phyloP scores from a whole-genome alignment of 768 basidiomycete genomes.

The Cystofilobasidium bisporidii region DNA sequence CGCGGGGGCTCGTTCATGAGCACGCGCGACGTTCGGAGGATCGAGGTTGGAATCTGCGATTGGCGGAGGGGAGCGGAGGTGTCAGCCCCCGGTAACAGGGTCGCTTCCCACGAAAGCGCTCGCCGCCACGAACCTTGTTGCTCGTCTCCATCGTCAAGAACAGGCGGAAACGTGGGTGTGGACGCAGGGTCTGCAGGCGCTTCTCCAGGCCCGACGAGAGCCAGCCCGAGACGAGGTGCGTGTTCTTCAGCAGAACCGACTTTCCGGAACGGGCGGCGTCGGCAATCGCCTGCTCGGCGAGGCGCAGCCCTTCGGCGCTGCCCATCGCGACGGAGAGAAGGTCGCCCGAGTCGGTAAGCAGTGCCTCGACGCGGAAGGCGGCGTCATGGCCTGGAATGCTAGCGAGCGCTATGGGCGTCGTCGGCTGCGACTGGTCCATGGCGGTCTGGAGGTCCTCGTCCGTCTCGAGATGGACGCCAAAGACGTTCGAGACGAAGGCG shows the following conservation, averaged over 20 bases:
- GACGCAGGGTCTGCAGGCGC: constrained; percentile 81
- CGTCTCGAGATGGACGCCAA: constrained; percentile 71
- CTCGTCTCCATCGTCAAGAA: constrained; percentile 97
- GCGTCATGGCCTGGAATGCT: constrained; percentile 97
- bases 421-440: constrained; percentile 62
- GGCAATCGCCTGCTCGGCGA: constrained; percentile 93
- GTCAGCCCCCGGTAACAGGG: not conserved
- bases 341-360: constrained; percentile 48
- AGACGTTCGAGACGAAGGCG: constrained; percentile 62
- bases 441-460: constrained; percentile 67
- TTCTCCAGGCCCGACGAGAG: constrained; percentile 82
- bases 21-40: constrained; percentile 86
- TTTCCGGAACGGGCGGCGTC: constrained; percentile 82
- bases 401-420: constrained; percentile 76
- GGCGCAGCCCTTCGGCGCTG: constrained; percentile 89
- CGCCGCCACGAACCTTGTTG: constrained; percentile 8
- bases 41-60: constrained; percentile 63
- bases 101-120: not conserved
- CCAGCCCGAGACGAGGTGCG: constrained; percentile 92
- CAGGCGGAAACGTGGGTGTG: constrained; percentile 83
- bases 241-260: constrained; percentile 96
- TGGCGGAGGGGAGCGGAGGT: not conserved
- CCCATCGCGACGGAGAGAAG: constrained; percentile 73
- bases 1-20: constrained; percentile 99
- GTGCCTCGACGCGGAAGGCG: constrained; percentile 86